These are phyloP conservation scores for Globisporangium nagaii DNA, from an alignment of 352 stramenopile genomes.

Conservation along the genomic window DNA sequence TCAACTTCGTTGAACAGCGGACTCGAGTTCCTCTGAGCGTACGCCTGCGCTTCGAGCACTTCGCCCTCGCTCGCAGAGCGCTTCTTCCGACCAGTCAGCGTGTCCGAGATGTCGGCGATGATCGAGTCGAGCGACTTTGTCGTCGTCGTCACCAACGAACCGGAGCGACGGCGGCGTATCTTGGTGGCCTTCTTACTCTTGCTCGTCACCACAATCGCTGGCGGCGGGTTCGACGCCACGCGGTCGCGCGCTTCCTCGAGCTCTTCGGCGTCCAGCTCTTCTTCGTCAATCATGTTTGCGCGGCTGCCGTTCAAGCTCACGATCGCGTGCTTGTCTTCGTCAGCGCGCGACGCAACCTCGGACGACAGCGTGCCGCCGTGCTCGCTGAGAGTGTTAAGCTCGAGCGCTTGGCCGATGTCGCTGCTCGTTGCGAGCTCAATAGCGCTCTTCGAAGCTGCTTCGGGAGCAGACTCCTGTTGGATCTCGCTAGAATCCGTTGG, in stretches of 20 bases:
- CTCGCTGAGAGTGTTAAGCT: conserved; percentile 44
- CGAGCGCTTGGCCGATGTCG: conserved; percentile 64
- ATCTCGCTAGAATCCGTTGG: not conserved
- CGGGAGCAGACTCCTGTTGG: conserved; percentile 6
- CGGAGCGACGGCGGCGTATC: conserved; percentile 36
- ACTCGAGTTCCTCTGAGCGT: conserved; percentile 16
- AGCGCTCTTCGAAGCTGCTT: conserved; percentile 37
- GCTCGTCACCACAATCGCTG: conserved; percentile 15
- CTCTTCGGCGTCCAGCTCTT: conserved; percentile 23
- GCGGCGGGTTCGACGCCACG: conserved; percentile 48
- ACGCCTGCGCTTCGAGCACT: conserved; percentile 15
- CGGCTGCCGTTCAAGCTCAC: conserved; percentile 16
- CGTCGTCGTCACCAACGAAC: conserved; percentile 54
- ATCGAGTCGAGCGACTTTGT: conserved; percentile 69
- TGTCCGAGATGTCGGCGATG: conserved; percentile 49
- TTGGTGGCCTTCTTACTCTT: conserved; percentile 28
- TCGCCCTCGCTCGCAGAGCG: conserved; percentile 59
- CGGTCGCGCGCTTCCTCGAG: conserved; percentile 45
- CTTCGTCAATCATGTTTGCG: conserved; percentile 19
- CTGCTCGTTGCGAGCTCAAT: conserved; percentile 74
- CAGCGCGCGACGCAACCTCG: conserved; percentile 10
- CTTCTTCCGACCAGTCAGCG: conserved; percentile 36
- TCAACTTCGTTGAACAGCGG: conserved; percentile 54
- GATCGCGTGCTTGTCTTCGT: conserved; percentile 18
- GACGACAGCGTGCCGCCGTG: conserved; percentile 20